Percentiles rank a stretch among this genome's conserved stretches.
These are phyloP conservation scores for Aulographum hederae DNA, from an alignment of 2,329 filamentous ascomycete species.

Conservation along the genomic window DNA sequence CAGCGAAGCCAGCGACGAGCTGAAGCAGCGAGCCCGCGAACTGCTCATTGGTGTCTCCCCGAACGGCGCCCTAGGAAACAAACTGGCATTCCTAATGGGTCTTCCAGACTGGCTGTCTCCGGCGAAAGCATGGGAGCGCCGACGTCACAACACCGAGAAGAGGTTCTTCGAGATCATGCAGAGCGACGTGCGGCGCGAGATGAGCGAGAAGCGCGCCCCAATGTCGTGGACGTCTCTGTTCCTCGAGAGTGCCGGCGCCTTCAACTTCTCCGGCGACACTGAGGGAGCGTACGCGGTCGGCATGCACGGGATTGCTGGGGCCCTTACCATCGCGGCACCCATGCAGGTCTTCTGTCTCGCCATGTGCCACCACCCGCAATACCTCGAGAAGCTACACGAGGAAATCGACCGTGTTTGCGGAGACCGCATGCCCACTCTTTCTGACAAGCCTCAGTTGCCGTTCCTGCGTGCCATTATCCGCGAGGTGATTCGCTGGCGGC, in stretches of 20 bases:
- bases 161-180: slow-evolving; percentile 27
- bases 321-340: slow-evolving; percentile 26
- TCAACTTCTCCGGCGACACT: slow-evolving; percentile 22
- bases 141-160: slow-evolving; percentile 23
- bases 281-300: slow-evolving; percentile 28
- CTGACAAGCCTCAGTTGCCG: slow-evolving; percentile 20
- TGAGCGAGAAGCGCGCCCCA: slow-evolving; percentile 14
- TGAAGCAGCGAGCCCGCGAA: slow-evolving; percentile 27
- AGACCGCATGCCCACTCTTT: slow-evolving; percentile 16
- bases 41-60: slow-evolving; percentile 27
- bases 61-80: slow-evolving; percentile 26
- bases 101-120: slow-evolving; percentile 24
- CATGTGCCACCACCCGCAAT: slow-evolving; percentile 25
- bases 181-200: slow-evolving; percentile 17
- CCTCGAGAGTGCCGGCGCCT: slow-evolving; percentile 19
- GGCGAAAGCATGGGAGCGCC: slow-evolving; percentile 25
- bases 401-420: slow-evolving; percentile 22
- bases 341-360: slow-evolving; percentile 29
- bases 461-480: slow-evolving; percentile 20
- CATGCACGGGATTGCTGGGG: slow-evolving; percentile 28
- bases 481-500: slow-evolving; percentile 25
- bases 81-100: slow-evolving; percentile 25
- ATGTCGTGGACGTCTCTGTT: slow-evolving; percentile 26
- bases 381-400: slow-evolving; percentile 20
- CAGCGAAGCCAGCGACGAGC: slow-evolving; percentile 23